Evolutionary conservation across 371 early-diverging fungal genomes (phyloP), one percentile per base, ranked within the genome.

Genomic region (Mortierella sp.): DNA sequence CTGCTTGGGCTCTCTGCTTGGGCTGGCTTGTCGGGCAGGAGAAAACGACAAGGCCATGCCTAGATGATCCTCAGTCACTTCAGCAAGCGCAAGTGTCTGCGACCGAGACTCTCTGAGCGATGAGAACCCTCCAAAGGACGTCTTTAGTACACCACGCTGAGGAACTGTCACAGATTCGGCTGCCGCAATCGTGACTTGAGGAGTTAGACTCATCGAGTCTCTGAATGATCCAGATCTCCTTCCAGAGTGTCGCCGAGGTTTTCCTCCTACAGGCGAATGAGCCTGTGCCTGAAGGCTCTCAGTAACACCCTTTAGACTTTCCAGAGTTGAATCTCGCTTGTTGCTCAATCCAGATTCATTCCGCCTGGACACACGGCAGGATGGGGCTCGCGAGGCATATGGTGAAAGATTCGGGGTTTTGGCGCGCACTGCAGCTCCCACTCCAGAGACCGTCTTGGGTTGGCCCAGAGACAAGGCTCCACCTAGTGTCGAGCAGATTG

Each of bases 51-150:
- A 56, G 18, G 72, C 64, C 50, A 68, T 56, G 9, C 72, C 66
- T 28, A 68, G 47, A 58, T 65, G 72, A 56, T 71, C 72, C 47
- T 71, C 77, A 1, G 77, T 72, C 47, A 29, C 55, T 51, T 64
- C 72, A 30, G 72, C 72, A n/a, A 72, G 69, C 7, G 72, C 72
- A 43, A 72, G 43, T 4, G 69, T 51, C n/a, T 68, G 72, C 9
- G 53, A 56, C 9, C 77, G 69, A 26, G 72, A 53, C 18, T 65
- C 66, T 21, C 37, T 77, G 30, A 77, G 60, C 19, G 77, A 72
- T 0, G 77, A 77, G 26, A 77, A 77, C 25, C 77, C 77, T 19
- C 71, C 72, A 58, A 77, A 77, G 9, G 77, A 77, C 7, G 72
- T 77, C 48, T 61, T 65, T 19, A 72, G 46, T 1, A 66, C 59